These are phyloP conservation scores for Arachnomyces sp. DNA, from an alignment of 2,329 filamentous ascomycete genomes.

Conservation along the genomic window DNA sequence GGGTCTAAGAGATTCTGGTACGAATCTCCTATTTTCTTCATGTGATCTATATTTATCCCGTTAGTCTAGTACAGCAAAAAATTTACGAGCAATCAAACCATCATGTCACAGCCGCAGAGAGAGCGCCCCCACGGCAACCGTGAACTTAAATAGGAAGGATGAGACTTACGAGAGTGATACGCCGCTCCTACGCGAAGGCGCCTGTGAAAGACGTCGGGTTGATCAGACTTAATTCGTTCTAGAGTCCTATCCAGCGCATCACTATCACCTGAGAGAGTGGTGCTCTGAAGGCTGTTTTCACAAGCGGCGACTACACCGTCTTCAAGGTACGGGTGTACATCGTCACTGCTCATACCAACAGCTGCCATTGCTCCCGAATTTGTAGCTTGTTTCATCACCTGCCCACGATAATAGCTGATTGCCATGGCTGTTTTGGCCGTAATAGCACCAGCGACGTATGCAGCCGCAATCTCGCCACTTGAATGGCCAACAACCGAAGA, in stretches of 20 bases:
- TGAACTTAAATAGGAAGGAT: slow-evolving; percentile 39
- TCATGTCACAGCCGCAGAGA: too few species aligned
- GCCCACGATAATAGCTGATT: slow-evolving; percentile 1
- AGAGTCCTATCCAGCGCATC: slow-evolving; percentile 11
- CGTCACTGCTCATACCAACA: slow-evolving; percentile 1
- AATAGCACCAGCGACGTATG: slow-evolving; percentile 15
- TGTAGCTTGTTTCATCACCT: slow-evolving; percentile 4
- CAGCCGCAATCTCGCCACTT: slow-evolving; percentile 29
- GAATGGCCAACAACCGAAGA: slow-evolving; percentile 25
- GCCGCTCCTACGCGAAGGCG: slow-evolving; percentile 11
- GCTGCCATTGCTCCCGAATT: slow-evolving; percentile 21
- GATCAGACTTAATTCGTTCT: slow-evolving; percentile 14
- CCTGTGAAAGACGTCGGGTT: slow-evolving; percentile 12
- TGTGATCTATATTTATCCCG: slow-evolving; percentile 7
- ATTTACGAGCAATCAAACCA: too few species aligned
- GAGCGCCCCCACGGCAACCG: too few species aligned
- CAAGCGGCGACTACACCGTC: slow-evolving; percentile 5
- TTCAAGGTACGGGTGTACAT: slow-evolving; percentile 3
- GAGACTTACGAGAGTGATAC: slow-evolving; percentile 16
- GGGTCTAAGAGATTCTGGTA: slow-evolving; percentile 4
- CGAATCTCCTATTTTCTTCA: slow-evolving; percentile 7
- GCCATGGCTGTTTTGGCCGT: not conserved
- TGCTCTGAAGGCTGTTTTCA: slow-evolving; percentile 4
- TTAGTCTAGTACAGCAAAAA: too few species aligned
- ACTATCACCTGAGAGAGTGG: slow-evolving; percentile 4